Conservation (phyloP, 2,329 filamentous ascomycete species). For the Xylariaceae sp. region DNA sequence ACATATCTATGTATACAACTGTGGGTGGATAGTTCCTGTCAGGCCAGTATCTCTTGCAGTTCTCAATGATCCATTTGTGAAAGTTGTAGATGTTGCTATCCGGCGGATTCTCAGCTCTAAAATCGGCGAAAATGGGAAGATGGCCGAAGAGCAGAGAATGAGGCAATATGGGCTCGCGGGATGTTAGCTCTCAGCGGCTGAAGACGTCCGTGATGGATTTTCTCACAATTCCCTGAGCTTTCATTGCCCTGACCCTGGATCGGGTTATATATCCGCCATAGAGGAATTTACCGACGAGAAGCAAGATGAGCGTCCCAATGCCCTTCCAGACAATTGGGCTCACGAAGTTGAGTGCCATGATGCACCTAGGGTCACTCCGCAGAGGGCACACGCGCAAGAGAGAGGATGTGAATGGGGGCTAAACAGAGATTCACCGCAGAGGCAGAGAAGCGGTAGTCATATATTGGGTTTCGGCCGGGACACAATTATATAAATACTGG, state of each 20-base stretch:
- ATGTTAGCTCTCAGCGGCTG: background rate
- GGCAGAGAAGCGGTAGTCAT: no score
- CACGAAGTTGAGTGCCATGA: slow-evolving; percentile 1
- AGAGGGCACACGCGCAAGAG: background rate
- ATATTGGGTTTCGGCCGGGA: no score
- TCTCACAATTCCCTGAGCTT: slow-evolving; percentile 24
- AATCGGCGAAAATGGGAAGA: slow-evolving; percentile 19
- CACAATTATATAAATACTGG: no score
- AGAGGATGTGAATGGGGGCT: background rate
- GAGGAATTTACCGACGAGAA: slow-evolving; percentile 16
- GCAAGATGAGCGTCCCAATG: slow-evolving; percentile 11
- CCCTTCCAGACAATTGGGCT: slow-evolving; percentile 11
- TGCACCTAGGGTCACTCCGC: background rate
- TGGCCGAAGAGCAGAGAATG: slow-evolving; percentile 25
- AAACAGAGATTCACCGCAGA: background rate
- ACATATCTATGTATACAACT: slow-evolving; percentile 25
- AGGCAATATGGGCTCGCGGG: slow-evolving; percentile 20
- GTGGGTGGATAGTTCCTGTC: slow-evolving; percentile 18
- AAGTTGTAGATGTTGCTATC: slow-evolving; percentile 23
- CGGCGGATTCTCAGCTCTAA: slow-evolving; percentile 16
- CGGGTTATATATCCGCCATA: slow-evolving; percentile 19
- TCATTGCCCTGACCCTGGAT: slow-evolving; percentile 13
- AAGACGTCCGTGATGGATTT: background rate
- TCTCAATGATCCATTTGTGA: slow-evolving; percentile 20
- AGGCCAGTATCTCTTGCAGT: slow-evolving; percentile 22